Percentiles rank a stretch among this genome's conserved stretches.
These are phyloP conservation scores for Brettanomyces nanus DNA, from an alignment of 805 yeast genomes.

Conservation along the genomic window DNA sequence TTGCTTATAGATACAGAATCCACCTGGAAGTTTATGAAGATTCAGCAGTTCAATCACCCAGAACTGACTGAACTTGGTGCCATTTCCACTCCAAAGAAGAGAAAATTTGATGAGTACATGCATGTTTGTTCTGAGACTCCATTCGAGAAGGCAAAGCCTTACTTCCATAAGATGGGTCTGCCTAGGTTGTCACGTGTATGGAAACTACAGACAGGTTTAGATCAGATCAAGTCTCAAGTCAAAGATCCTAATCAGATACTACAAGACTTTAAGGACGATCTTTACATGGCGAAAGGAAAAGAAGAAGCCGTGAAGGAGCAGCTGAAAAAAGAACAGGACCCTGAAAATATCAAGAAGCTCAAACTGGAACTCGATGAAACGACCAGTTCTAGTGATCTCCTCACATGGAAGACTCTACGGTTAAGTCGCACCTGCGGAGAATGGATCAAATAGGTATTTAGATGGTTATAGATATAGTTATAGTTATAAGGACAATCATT, in stretches of 20 bases:
- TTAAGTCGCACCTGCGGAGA: not conserved
- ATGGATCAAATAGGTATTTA: too few relatives aligned
- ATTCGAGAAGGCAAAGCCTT: constrained; percentile 12
- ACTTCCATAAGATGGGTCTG: constrained; percentile 19
- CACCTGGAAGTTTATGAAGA: constrained; percentile 23
- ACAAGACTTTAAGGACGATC: constrained; percentile 22
- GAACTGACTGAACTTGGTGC: constrained; percentile 9
- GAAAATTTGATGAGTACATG: constrained; percentile 18
- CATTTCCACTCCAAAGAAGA: constrained; percentile 13
- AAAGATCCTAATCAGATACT: constrained; percentile 11
- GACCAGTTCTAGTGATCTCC: not conserved
- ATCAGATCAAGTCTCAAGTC: constrained; percentile 8
- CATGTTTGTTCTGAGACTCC: constrained; percentile 1
- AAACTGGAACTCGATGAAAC: not conserved
- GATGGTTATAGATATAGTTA: too few relatives aligned
- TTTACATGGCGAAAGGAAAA: constrained; percentile 21
- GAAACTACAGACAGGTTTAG: constrained; percentile 19
- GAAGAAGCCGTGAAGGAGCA: constrained; percentile 5
- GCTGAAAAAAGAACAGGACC: constrained; percentile 5
- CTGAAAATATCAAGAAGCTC: not conserved
- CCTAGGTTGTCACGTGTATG: constrained; percentile 22
- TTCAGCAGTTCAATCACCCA: constrained; percentile 22
- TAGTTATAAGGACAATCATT: not conserved
- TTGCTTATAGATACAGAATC: constrained; percentile 16
- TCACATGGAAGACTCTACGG: constrained; percentile 1